Evolutionary conservation across 1,139 yeast genomes (phyloP).

Genomic region (Saccharomyces hybrid): DNA sequence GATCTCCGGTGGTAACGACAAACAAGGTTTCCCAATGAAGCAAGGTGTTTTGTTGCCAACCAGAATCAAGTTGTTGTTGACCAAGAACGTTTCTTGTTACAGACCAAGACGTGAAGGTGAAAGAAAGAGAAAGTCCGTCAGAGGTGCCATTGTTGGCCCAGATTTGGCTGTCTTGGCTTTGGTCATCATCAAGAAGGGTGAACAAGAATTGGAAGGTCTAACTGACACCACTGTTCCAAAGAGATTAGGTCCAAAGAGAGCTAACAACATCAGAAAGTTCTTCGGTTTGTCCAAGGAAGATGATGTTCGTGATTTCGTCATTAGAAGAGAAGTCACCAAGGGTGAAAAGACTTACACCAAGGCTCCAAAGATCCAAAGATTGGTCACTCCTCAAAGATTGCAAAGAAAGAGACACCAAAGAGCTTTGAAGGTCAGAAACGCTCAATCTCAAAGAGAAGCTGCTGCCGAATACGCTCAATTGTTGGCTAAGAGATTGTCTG

Average conservation of each 20-base stretch:
- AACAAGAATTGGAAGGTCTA: conserved; percentile 87
- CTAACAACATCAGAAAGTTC: conserved; percentile 99
- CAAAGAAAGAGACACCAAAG: conserved; percentile 98
- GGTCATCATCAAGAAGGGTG: conserved; percentile 96
- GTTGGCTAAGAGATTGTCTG: conserved; percentile 96
- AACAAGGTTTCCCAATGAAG: conserved; percentile 99
- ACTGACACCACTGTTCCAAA: conserved; percentile 93
- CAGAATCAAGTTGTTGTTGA: conserved; percentile 93
- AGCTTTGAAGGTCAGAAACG: conserved; percentile 90
- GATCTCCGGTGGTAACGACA: conserved; percentile 99
- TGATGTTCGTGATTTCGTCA: conserved; percentile 90
- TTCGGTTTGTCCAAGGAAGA: conserved; percentile 97
- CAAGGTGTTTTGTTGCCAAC: conserved; percentile 99
- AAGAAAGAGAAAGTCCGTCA: conserved; percentile 99
- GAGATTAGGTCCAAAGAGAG: conserved; percentile 99
- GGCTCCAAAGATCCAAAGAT: conserved; percentile 99
- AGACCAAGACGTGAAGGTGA: conserved; percentile 99
- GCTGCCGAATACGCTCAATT: conserved; percentile 99
- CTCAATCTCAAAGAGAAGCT: conserved; percentile 99
- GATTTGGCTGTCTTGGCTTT: conserved; percentile 94
- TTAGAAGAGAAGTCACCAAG: conserved; percentile 97
- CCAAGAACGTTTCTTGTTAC: conserved; percentile 97
- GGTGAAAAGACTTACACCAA: conserved; percentile 98
- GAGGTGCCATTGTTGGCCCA: conserved; percentile 98
- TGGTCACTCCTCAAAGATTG: conserved; percentile 97